These are phyloP conservation scores for Fusarium keratoplasticum DNA, from an alignment of 2,329 filamentous ascomycete genomes.

Conservation along the genomic window DNA sequence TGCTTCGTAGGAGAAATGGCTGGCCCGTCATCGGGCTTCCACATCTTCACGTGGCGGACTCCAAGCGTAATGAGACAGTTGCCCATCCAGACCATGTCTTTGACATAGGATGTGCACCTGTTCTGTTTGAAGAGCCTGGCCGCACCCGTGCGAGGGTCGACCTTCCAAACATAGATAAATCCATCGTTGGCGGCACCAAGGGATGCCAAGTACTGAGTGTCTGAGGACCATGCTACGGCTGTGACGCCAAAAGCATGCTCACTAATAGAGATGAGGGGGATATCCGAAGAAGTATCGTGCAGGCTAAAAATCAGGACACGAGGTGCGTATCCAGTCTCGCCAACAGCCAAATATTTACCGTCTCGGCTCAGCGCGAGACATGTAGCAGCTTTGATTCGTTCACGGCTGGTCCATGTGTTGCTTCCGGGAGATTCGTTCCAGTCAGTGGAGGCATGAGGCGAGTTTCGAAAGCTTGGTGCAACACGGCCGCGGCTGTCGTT, in stretches of 20 bases:
- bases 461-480: constrained; percentile 61
- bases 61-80: constrained; percentile 86
- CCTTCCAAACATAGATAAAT: constrained; percentile 90
- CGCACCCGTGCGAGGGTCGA: constrained; percentile 84
- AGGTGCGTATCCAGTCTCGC: constrained; percentile 94
- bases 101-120: constrained; percentile 89
- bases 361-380: constrained; percentile 90
- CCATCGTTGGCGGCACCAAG: constrained; percentile 92
- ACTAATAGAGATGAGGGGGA: constrained; percentile 83
- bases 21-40: constrained; percentile 80
- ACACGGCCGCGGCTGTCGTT: constrained; percentile 72
- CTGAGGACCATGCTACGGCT: constrained; percentile 88
- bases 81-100: constrained; percentile 92
- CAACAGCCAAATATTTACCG: constrained; percentile 88
- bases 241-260: constrained; percentile 93
- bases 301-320: constrained; percentile 91
- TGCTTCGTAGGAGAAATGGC: constrained; percentile 73
- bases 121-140: constrained; percentile 86
- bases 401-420: constrained; percentile 87
- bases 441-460: constrained; percentile 58
- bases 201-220: constrained; percentile 88
- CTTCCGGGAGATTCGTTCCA: constrained; percentile 73
- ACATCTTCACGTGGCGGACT: constrained; percentile 92
- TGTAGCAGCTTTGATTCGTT: constrained; percentile 93
- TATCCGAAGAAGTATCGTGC: constrained; percentile 81